Evolutionary conservation across 345 rosid species (phyloP), one percentile per base, ranked within the genome.

Genomic region (Eucalyptus shirleyi): DNA sequence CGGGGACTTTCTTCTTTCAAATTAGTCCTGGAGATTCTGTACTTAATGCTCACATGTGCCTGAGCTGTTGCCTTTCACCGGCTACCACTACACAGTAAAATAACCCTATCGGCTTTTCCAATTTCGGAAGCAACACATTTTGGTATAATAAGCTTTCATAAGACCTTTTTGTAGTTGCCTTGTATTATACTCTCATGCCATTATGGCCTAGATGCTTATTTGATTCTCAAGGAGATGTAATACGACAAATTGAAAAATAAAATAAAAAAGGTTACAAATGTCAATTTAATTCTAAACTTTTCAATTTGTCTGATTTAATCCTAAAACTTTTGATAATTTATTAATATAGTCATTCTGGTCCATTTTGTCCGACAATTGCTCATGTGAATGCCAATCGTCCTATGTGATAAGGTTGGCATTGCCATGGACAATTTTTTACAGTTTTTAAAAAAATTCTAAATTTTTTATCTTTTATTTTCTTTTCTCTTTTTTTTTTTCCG

Each of bases 401-500:
- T 72, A 72, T 23, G 0, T 18, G 7, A 19, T 2, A 9, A 1
- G 26, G 23, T 2, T 1, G 3, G 21, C 7, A 72, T 5, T 18
- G 16, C 1, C 5, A 14, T 40, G 2, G 8, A 23, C 8, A 21
- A 77, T 21, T 77, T 37, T 37, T 77, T 77, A 2, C 16, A 77
- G 1, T 40, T 21, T 21, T 40, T 21, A 21, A 11, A 21, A 77
- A 37, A 0, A 5, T 72, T 37, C 26, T 17, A 9, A 3, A 19
- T 53, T 32, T 17, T 72, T 69, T 34, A 18, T 3, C 5, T 34
- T 18, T 5, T 4, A 0, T 72, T 69, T 5, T 7, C 4, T 7
- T 17, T 72, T 37, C 2, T 37, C 1, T 21, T 7, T 7, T 32
- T 4, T 4, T 17, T 9, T 67, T 8, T 4, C 1, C 2, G 0